phyloP scores from a whole-genome alignment of 345 rosid genomes.

The Brassica cretica region DNA sequence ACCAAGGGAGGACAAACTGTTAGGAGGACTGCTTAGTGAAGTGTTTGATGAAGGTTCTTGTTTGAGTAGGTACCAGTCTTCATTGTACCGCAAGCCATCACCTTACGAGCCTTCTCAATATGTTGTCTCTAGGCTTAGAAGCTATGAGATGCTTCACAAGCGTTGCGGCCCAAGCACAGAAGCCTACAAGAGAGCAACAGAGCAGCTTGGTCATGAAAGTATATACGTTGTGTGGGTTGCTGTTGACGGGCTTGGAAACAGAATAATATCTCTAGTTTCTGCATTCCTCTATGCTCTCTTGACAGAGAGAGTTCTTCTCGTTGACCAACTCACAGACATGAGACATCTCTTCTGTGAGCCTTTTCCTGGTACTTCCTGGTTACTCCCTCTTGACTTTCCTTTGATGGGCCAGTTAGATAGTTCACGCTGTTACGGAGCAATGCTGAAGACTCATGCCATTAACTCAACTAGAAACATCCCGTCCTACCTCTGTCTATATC shows the following conservation, averaged over 20 bases:
- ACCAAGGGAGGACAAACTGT: conserved; percentile 38
- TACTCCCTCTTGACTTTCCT: conserved; percentile 55
- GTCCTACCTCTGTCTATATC: conserved; percentile 24
- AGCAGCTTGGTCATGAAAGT: conserved; percentile 41
- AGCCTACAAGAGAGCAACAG: conserved; percentile 46
- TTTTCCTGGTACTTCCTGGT: conserved; percentile 57
- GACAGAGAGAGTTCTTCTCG: conserved; percentile 54
- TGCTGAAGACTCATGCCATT: not conserved
- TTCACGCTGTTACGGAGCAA: conserved; percentile 23
- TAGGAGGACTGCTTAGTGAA: conserved; percentile 47
- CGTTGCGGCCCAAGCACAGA: conserved; percentile 56
- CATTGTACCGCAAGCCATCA: conserved; percentile 43
- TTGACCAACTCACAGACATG: conserved; percentile 51
- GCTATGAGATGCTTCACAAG: conserved; percentile 59
- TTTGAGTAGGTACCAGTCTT: conserved; percentile 50
- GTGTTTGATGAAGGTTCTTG: conserved; percentile 52
- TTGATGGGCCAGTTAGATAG: conserved; percentile 36
- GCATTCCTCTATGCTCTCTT: conserved; percentile 68
- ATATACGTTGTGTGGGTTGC: conserved; percentile 61
- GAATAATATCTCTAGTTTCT: conserved; percentile 52
- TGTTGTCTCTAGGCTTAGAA: conserved; percentile 53
- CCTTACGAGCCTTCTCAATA: conserved; percentile 48
- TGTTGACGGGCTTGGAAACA: conserved; percentile 58
- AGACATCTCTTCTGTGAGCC: conserved; percentile 66
- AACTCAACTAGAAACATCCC: conserved; percentile 26